phyloP scores from a whole-genome alignment of 164 flowering plant genomes.

The Annona cherimola region DNA sequence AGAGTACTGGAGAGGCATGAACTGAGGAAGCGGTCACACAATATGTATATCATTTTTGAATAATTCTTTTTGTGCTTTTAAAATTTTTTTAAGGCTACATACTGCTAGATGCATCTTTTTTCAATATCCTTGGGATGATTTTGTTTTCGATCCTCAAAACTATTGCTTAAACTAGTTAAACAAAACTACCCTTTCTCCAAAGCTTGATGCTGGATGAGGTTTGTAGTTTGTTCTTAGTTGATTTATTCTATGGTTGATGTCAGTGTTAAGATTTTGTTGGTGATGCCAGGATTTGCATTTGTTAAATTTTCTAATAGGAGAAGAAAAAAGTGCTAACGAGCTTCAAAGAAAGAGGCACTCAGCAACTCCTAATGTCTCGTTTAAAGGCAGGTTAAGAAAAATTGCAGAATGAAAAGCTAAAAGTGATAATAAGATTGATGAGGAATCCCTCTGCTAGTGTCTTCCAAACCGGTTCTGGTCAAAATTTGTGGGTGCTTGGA shows the following conservation, averaged over 20 bases:
- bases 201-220: conserved; percentile 76
- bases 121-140: no score
- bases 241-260: not conserved
- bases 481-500: not conserved
- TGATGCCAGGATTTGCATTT: not conserved
- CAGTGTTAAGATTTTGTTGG: not conserved
- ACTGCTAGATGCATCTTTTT: no score
- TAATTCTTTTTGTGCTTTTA: not conserved
- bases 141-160: conserved; percentile 93
- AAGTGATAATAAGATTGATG: conserved; percentile 71
- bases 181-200: conserved; percentile 90
- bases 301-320: conserved; percentile 35
- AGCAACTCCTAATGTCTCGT: conserved; percentile 73
- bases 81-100: not conserved
- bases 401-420: conserved; percentile 63
- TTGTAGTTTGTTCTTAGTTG: not conserved
- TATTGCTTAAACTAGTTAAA: conserved; percentile 88
- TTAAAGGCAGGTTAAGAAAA: conserved; percentile 83
- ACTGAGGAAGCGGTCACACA: conserved; percentile 96
- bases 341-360: conserved; percentile 83
- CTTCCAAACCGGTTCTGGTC: not conserved
- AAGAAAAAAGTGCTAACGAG: conserved; percentile 76
- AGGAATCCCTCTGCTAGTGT: conserved; percentile 58
- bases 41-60: conserved; percentile 52
- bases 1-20: conserved; percentile 98